Evolutionary conservation across 2,329 filamentous ascomycete species (phyloP).

Genomic region (Botrytis medusae): DNA sequence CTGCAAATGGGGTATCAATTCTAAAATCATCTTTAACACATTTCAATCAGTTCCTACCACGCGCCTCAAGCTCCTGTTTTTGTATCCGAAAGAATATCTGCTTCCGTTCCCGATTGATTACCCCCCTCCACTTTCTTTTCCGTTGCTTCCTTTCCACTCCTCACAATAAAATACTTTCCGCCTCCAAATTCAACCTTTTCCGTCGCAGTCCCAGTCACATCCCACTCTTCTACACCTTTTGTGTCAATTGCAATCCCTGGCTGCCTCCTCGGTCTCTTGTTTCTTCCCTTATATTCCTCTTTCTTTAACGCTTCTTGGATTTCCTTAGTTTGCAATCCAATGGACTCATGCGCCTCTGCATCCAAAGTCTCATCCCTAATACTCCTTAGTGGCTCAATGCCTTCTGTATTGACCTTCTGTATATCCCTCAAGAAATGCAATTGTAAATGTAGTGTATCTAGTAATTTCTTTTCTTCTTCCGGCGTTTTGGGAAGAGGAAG

Average conservation of each 20-base stretch:
- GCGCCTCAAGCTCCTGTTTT: background rate
- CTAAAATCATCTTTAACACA: background rate
- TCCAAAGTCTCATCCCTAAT: slow-evolving; percentile 75
- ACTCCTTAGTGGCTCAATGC: slow-evolving; percentile 70
- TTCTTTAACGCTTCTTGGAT: slow-evolving; percentile 52
- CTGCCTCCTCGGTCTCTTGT: slow-evolving; percentile 36
- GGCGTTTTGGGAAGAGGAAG: slow-evolving; percentile 68
- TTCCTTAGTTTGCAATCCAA: slow-evolving; percentile 50
- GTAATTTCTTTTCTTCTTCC: slow-evolving; percentile 67
- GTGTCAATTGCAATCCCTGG: slow-evolving; percentile 26
- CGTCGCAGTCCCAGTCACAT: slow-evolving; percentile 37
- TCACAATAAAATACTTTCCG: slow-evolving; percentile 42
- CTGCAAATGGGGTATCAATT: slow-evolving; percentile 17
- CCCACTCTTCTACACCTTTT: slow-evolving; percentile 36
- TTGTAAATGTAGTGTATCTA: slow-evolving; percentile 74
- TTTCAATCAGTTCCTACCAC: background rate
- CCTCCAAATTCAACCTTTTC: slow-evolving; percentile 35
- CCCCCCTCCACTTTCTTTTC: background rate
- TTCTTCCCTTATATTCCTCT: slow-evolving; percentile 60
- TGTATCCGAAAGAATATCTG: background rate
- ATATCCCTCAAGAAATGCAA: slow-evolving; percentile 88
- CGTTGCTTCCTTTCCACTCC: slow-evolving; percentile 33
- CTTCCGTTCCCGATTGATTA: background rate
- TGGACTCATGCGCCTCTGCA: slow-evolving; percentile 55
- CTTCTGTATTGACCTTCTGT: slow-evolving; percentile 72